These are phyloP conservation scores for Cutaneotrichosporon sp. DNA, from an alignment of 1,284 basidiomycete species.

Conservation along the genomic window DNA sequence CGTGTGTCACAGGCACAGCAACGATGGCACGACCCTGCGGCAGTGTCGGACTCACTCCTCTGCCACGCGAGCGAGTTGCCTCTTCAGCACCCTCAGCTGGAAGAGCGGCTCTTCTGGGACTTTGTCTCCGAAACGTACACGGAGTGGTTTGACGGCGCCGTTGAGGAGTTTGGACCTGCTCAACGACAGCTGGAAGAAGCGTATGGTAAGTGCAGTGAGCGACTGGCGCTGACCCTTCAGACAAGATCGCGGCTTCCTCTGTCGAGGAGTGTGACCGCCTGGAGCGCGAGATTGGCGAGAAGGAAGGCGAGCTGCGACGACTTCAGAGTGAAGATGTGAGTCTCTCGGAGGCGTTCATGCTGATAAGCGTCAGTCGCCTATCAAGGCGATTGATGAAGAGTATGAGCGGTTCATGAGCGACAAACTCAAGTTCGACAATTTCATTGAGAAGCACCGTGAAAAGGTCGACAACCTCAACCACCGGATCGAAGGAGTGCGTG, in stretches of 20 bases:
- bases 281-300: slow-evolving; percentile 35
- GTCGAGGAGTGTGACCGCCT: slow-evolving; percentile 42
- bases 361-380: slow-evolving; percentile 36
- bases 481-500: slow-evolving; percentile 31
- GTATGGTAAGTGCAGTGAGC: slow-evolving; percentile 59
- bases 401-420: slow-evolving; percentile 48
- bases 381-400: slow-evolving; percentile 47
- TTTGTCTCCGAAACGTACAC: slow-evolving; percentile 71
- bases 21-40: slow-evolving; percentile 64
- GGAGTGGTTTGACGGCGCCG: slow-evolving; percentile 66
- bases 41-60: slow-evolving; percentile 69
- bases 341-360: not conserved
- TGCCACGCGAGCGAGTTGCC: slow-evolving; percentile 38
- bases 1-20: slow-evolving; percentile 49
- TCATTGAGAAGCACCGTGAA: slow-evolving; percentile 44
- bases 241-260: slow-evolving; percentile 35
- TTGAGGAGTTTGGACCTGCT: slow-evolving; percentile 70
- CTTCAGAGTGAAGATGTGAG: slow-evolving; percentile 47
- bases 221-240: slow-evolving; percentile 20
- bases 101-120: slow-evolving; percentile 72
- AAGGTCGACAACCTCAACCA: slow-evolving; percentile 49
- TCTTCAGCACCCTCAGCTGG: slow-evolving; percentile 51
- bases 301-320: slow-evolving; percentile 39
- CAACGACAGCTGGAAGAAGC: slow-evolving; percentile 69
- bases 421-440: slow-evolving; percentile 50